phyloP scores from a whole-genome alignment of 2,329 filamentous ascomycete genomes.

The Fusarium lyarnte region DNA sequence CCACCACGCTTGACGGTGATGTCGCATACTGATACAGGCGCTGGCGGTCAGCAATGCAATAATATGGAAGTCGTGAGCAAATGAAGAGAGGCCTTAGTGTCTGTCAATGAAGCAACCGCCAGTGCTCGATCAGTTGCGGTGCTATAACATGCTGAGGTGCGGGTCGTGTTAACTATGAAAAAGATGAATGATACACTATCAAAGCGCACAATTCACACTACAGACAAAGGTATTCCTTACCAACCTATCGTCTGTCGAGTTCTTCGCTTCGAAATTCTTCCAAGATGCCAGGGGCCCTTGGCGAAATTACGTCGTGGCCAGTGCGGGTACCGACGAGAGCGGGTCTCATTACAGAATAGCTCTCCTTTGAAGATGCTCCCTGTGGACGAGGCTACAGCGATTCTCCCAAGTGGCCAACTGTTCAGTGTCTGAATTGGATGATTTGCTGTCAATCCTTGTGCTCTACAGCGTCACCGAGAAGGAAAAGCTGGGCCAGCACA shows the following conservation, averaged over 20 bases:
- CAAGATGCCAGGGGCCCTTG: constrained; percentile 32
- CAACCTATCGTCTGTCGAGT: constrained; percentile 9
- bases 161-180: constrained; percentile 4
- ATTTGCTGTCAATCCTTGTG: constrained; percentile 4
- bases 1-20: neutral
- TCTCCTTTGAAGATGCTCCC: constrained; percentile 2
- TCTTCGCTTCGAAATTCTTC: constrained; percentile 20
- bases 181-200: neutral
- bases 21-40: neutral
- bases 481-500: constrained; percentile 15
- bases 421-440: constrained; percentile 9
- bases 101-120: constrained; percentile 37
- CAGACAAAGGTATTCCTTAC: constrained; percentile 2
- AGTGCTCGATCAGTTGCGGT: neutral
- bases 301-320: constrained; percentile 43
- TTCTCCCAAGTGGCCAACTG: constrained; percentile 24
- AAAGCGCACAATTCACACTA: neutral
- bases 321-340: constrained; percentile 38
- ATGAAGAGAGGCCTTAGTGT: constrained; percentile 8
- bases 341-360: constrained; percentile 41
- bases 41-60: neutral
- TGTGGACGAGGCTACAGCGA: constrained; percentile 6
- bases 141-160: constrained; percentile 20
- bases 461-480: constrained; percentile 1
- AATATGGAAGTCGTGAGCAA: neutral